These are phyloP conservation scores for Lipomyces orientalis DNA, from an alignment of 805 yeast species.

Conservation along the genomic window DNA sequence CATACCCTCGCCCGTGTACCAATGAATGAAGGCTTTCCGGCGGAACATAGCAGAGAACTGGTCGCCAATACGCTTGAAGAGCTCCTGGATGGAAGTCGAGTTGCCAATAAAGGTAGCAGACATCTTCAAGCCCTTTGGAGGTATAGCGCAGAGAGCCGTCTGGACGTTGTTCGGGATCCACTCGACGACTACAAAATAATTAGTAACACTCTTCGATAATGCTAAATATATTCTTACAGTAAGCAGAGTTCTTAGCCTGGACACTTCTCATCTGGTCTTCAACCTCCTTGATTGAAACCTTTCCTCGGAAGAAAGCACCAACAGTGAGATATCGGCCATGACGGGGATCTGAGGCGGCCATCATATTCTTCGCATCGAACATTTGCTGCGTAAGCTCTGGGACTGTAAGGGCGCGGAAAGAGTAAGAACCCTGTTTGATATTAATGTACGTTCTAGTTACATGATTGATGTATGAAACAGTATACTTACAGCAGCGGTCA, in stretches of 20 bases:
- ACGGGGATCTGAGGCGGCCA: slow-evolving; percentile 95
- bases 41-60: slow-evolving; percentile 94
- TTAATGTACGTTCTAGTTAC: not conserved
- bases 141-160: slow-evolving; percentile 91
- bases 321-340: slow-evolving; percentile 92
- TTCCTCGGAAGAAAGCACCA: slow-evolving; percentile 94
- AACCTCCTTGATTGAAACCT: slow-evolving; percentile 90
- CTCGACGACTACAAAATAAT: slow-evolving; percentile 64
- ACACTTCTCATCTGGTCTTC: slow-evolving; percentile 92
- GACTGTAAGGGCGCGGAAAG: slow-evolving; percentile 84
- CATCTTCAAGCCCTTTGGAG: slow-evolving; percentile 85
- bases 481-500: slow-evolving; percentile 57
- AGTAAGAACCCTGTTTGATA: slow-evolving; percentile 60
- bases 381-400: slow-evolving; percentile 95
- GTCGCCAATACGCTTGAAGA: slow-evolving; percentile 86
- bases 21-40: slow-evolving; percentile 93
- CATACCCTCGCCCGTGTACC: slow-evolving; percentile 97
- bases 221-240: slow-evolving; percentile 44
- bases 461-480: slow-evolving; percentile 41
- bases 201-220: not conserved
- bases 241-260: slow-evolving; percentile 79
- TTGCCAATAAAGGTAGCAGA: slow-evolving; percentile 94
- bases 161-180: slow-evolving; percentile 98
- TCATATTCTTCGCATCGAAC: slow-evolving; percentile 90
- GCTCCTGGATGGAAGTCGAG: slow-evolving; percentile 91